Conservation (phyloP, 192 early-diverging fungal genomes). For the Entophlyctis helioformis region DNA sequence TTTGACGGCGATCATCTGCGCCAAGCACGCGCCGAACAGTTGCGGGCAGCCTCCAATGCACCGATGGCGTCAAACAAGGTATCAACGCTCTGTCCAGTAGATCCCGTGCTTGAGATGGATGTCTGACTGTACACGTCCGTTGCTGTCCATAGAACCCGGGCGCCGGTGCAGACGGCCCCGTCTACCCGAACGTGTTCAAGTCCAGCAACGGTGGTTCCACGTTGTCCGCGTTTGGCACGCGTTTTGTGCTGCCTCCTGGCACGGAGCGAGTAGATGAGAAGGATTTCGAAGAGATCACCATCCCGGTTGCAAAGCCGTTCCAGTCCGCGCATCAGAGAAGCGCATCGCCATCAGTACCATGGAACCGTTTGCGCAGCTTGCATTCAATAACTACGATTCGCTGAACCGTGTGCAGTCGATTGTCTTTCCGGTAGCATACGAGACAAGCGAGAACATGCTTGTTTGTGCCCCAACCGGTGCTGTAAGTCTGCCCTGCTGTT, state of each 20-base stretch:
- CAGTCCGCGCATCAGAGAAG: slow-evolving; percentile 44
- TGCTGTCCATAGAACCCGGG: background rate
- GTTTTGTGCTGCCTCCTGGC: slow-evolving; percentile 67
- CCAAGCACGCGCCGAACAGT: slow-evolving; percentile 48
- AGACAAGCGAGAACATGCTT: slow-evolving; percentile 96
- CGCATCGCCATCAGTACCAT: slow-evolving; percentile 54
- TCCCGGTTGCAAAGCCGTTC: slow-evolving; percentile 62
- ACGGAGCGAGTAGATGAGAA: slow-evolving; percentile 57
- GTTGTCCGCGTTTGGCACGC: slow-evolving; percentile 65
- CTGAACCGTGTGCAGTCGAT: slow-evolving; percentile 95
- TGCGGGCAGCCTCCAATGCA: slow-evolving; percentile 25
- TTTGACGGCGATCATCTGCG: slow-evolving; percentile 51
- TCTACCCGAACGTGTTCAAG: slow-evolving; percentile 78
- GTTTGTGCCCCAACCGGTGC: slow-evolving; percentile 98
- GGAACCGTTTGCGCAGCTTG: slow-evolving; percentile 53
- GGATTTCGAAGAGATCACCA: slow-evolving; percentile 84
- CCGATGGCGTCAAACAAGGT: no score
- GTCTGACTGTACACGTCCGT: background rate
- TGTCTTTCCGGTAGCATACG: slow-evolving; percentile 85
- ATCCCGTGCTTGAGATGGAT: no score
- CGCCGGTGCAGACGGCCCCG: background rate
- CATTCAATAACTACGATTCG: slow-evolving; percentile 74
- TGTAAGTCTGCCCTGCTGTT: no score
- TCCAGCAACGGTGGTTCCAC: slow-evolving; percentile 51
- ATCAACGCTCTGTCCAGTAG: no score